Evolutionary conservation across 371 early-diverging fungal species (phyloP), one percentile per base, ranked within the genome.

Genomic region (Mucor racemosus): DNA sequence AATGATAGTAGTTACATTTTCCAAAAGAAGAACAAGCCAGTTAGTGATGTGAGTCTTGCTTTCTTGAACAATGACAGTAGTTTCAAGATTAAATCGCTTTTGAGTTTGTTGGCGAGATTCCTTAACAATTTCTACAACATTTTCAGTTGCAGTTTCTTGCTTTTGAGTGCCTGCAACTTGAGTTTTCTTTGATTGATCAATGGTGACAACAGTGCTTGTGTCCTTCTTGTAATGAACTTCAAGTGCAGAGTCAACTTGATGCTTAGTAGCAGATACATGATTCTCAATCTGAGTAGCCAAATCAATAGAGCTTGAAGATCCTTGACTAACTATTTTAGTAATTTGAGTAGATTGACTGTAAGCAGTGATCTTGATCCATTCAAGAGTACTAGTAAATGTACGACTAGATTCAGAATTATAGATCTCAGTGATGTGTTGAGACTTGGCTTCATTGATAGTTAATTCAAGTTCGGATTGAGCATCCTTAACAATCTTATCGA

Each of bases 201-300:
- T 34, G 11, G 46, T 36, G 9, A 61, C 65, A 42, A 61, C 65
- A 57, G 62, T 64, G 15, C 63, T 64, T 2, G 44, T 35, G 7
- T 44, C 46, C n/a, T 48, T 59, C 15, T 66, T 50, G 36, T 57
- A 62, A 39, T 80, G 80, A 7, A 69, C 66, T 39, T 69, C 73
- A 66, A 80, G 76, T 6, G 75, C 74, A 48, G 61, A 65, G 19
- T 71, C 61, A 3, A 75, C 61, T 41, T 80, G 77, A 39, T 77
- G 75, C 36, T 71, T 69, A 15, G 74, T 69, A 40, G 66, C 70
- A 48, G 62, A 21, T 5, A 69, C 61, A 9, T 76, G 63, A 58
- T 80, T 77, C n/a, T 76, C 69, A 34, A 80, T 72, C 26, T 77
- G 80, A 4, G 72, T 57, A 26, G 74, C 62, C 40, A 80, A 36